phyloP scores from a whole-genome alignment of 75 land plant species.

The Picea glauca region DNA sequence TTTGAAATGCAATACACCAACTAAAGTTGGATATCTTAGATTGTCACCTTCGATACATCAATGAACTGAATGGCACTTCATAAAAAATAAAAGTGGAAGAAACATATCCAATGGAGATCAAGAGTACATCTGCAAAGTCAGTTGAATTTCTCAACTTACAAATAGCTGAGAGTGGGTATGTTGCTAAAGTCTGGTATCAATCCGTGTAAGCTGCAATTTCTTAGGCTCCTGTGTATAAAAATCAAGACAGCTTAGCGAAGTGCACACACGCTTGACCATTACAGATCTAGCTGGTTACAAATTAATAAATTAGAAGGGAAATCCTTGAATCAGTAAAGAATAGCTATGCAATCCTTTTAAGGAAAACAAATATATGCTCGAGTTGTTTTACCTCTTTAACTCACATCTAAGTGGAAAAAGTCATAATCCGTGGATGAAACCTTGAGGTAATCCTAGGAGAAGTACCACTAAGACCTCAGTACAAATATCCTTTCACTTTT shows the following conservation, averaged over 20 bases:
- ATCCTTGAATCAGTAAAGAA: background rate
- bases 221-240: conserved; percentile 55
- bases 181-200: conserved; percentile 47
- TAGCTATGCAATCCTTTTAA: background rate
- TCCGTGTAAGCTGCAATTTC: conserved; percentile 68
- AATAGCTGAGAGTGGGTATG: conserved; percentile 34
- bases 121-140: too few species aligned
- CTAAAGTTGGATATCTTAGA: too few species aligned
- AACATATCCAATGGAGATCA: too few species aligned
- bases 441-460: too few species aligned
- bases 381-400: too few species aligned
- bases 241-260: background rate
- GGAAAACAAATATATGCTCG: background rate
- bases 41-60: too few species aligned
- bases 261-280: background rate
- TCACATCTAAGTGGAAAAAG: too few species aligned
- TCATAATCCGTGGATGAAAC: too few species aligned
- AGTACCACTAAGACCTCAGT: too few species aligned
- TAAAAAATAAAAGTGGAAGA: too few species aligned
- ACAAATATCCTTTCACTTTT: too few species aligned
- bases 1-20: background rate
- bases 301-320: background rate
- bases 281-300: background rate
- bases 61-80: too few species aligned
- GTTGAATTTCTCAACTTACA: conserved; percentile 35